Conservation (phyloP, 495 filamentous ascomycete genomes). For the Neurospora discreta region DNA sequence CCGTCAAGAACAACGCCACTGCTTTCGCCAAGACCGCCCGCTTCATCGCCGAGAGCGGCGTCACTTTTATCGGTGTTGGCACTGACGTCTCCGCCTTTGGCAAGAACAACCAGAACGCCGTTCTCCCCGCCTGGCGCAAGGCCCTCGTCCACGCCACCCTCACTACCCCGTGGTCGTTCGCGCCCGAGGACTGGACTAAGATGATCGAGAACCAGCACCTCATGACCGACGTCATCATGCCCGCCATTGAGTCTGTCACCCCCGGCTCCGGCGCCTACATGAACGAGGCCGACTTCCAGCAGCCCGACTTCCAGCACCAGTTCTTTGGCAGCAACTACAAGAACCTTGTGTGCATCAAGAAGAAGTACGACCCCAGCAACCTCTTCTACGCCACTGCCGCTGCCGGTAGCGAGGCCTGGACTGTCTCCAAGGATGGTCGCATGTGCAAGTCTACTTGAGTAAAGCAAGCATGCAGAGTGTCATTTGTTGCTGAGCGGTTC, state of each 20-base stretch:
- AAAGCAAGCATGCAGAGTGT: not conserved
- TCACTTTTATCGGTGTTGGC: conserved; percentile 26
- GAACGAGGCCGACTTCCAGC: conserved; percentile 37
- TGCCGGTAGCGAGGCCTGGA: conserved; percentile 33
- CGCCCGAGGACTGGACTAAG: conserved; percentile 10
- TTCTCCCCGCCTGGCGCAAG: conserved; percentile 37
- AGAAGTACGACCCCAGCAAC: conserved; percentile 37
- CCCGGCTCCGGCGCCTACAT: conserved; percentile 33
- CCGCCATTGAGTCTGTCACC: conserved; percentile 23
- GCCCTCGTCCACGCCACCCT: conserved; percentile 15
- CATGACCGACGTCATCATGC: conserved; percentile 24
- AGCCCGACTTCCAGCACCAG: conserved; percentile 38
- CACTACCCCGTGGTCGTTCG: conserved; percentile 16
- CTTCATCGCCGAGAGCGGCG: conserved; percentile 29
- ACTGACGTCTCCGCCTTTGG: conserved; percentile 20
- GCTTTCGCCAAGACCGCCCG: conserved; percentile 28
- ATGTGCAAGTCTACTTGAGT: conserved; percentile 16
- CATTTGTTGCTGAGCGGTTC: not conserved
- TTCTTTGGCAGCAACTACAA: conserved; percentile 44
- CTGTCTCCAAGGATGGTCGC: conserved; percentile 10
- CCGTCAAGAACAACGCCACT: conserved; percentile 26
- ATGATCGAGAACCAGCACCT: conserved; percentile 17
- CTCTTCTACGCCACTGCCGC: conserved; percentile 40
- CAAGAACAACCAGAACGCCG: conserved; percentile 30
- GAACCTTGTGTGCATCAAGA: conserved; percentile 35